Percentiles rank a stretch among this genome's conserved stretches.
These are phyloP conservation scores for Vinca minor DNA, from an alignment of 257 asterid species.

Conservation along the genomic window DNA sequence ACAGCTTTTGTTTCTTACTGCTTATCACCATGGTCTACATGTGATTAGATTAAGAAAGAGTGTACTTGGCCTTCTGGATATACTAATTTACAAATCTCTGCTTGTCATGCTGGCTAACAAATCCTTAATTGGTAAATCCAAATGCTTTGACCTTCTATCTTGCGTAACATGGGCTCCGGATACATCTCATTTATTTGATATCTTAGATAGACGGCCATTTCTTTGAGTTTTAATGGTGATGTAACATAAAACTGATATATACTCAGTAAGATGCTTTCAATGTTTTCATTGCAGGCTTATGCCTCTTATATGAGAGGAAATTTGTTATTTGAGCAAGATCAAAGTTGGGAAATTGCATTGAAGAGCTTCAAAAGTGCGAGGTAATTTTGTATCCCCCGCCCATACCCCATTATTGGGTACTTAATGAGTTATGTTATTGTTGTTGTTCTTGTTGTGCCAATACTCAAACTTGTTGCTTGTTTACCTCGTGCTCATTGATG, in stretches of 20 bases:
- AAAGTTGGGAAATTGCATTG: conserved; percentile 83
- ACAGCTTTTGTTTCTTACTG: neutral
- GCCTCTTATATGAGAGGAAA: conserved; percentile 93
- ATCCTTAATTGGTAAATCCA: neutral
- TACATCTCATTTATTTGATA: neutral
- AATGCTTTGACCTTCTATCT: neutral
- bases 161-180: neutral
- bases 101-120: neutral
- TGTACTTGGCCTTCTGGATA: neutral
- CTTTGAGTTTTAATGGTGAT: neutral
- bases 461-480: too few relatives aligned
- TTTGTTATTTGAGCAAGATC: conserved; percentile 86
- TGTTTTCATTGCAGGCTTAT: conserved; percentile 58
- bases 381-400: conserved; percentile 33
- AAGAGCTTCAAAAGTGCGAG: conserved; percentile 91
- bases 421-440: too few relatives aligned
- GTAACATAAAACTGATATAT: neutral
- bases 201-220: neutral
- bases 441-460: too few relatives aligned
- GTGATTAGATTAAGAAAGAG: neutral
- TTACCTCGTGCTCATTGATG: neutral
- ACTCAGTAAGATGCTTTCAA: neutral
- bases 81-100: neutral
- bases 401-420: too few relatives aligned
- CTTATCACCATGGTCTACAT: neutral